Base-by-base conservation (phyloP, 495 filamentous ascomycete genomes). In the Penicillium bialowiezense region DNA sequence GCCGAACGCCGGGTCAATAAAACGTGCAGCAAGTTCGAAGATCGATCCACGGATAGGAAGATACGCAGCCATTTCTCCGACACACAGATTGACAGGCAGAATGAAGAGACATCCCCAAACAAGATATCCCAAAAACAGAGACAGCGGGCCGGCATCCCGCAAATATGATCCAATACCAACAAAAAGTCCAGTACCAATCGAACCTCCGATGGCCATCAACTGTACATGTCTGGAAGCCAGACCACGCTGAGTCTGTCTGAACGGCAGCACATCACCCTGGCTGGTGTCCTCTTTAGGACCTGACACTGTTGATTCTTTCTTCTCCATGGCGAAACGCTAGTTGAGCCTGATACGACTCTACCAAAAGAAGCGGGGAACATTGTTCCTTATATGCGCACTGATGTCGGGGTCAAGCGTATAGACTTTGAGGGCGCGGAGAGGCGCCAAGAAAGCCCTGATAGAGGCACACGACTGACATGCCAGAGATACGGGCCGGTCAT, bases 111-210 rank as follows among this genome's bases (percentile, higher is more conserved):
- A 31, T 23, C 63, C 52, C 52, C 59, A 69, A 34, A 70, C 13
- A 14, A 81, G 55, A 58, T 87, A 90, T 9, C 84, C 82, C 23
- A 90, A 71, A 18, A 91, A 72, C 28, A 87, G 70, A 4, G 80
- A 85, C 3, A 84, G 69, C 13, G 87, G 87, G 10, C 86, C 86
- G 21, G 84, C 72, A 48, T 76, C 79, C 12, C 76, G 74, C 39
- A 90, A 74, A n/a, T 85, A 85, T 21, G 71, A 72, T 15, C 87
- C 86, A 42, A 83, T 88, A 35, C 88, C 85, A 15, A 90, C 69
- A 69, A 91, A 91, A 23, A 90, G 71, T 38, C 86, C 87, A 1
- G 86, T 90, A 19, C 86, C 87, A 58, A 90, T 85, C 1, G 86
- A 86, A 13, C 86, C 86, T 50, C 88, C 86, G 20, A 87, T 75